A percentile compares a stretch with the other conserved stretches of the same genome.
These are phyloP conservation scores for Hypoxylon sp. DNA, from an alignment of 2,329 filamentous ascomycete species.

Conservation along the genomic window DNA sequence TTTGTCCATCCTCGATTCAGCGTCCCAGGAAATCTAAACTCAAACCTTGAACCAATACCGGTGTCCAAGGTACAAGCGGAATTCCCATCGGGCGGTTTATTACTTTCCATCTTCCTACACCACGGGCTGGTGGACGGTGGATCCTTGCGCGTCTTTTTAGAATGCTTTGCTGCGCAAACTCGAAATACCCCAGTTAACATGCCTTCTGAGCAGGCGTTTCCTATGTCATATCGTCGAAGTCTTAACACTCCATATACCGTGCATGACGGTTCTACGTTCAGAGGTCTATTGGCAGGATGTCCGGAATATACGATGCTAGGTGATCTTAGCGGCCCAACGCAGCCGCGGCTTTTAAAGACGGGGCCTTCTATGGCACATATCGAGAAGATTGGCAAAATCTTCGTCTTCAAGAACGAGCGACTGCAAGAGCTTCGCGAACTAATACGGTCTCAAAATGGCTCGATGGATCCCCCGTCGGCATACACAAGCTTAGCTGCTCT, in stretches of 20 bases:
- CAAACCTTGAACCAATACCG: slow-evolving; percentile 51
- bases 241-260: slow-evolving; percentile 38
- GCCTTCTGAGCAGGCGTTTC: slow-evolving; percentile 52
- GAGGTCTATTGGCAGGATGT: slow-evolving; percentile 52
- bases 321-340: slow-evolving; percentile 57
- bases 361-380: slow-evolving; percentile 52
- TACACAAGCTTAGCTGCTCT: slow-evolving; percentile 60
- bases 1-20: slow-evolving; percentile 50
- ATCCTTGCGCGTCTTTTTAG: slow-evolving; percentile 58
- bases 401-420: slow-evolving; percentile 56
- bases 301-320: slow-evolving; percentile 58
- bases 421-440: slow-evolving; percentile 54
- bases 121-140: slow-evolving; percentile 61
- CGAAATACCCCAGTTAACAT: slow-evolving; percentile 46
- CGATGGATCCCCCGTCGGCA: slow-evolving; percentile 53
- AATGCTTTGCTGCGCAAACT: slow-evolving; percentile 57
- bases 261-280: slow-evolving; percentile 44
- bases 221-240: slow-evolving; percentile 34
- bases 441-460: slow-evolving; percentile 41
- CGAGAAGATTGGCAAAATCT: slow-evolving; percentile 59
- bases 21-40: slow-evolving; percentile 44
- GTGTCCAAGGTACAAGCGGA: slow-evolving; percentile 58
- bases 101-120: slow-evolving; percentile 60
- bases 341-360: slow-evolving; percentile 51
- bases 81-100: slow-evolving; percentile 58